phyloP scores from a whole-genome alignment of 345 rosid species.

The Syzygium grande region DNA sequence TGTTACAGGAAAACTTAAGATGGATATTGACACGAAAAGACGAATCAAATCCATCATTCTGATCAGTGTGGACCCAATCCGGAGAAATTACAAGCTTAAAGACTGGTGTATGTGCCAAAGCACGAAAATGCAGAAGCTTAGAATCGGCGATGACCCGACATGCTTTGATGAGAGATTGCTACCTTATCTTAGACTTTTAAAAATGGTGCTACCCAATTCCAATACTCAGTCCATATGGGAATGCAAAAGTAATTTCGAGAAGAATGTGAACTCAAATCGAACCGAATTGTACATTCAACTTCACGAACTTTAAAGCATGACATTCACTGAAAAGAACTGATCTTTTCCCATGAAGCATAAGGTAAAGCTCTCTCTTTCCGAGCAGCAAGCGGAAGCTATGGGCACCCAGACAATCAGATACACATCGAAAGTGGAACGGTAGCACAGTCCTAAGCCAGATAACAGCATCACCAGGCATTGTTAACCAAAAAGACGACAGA shows the following conservation, averaged over 20 bases:
- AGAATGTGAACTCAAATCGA: not conserved
- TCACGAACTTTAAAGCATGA: not conserved
- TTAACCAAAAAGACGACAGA: not conserved
- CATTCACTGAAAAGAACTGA: not conserved
- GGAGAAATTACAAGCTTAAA: not conserved
- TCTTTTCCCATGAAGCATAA: not conserved
- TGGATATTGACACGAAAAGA: not conserved
- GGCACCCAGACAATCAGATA: not conserved
- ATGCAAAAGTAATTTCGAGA: not conserved
- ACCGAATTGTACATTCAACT: rapidly evolving
- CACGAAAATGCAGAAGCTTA: not conserved
- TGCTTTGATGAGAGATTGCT: not conserved
- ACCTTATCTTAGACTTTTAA: not conserved
- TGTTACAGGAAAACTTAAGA: not conserved
- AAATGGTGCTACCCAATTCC: not conserved
- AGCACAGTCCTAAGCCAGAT: not conserved
- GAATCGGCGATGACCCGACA: not conserved
- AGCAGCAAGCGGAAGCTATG: not conserved
- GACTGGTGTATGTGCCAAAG: not conserved
- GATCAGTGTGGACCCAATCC: not conserved
- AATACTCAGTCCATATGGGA: not conserved
- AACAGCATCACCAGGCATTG: not conserved
- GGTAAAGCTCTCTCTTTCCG: not conserved
- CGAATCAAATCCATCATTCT: not conserved
- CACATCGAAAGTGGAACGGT: not conserved